A percentile compares a stretch with the other conserved stretches of the same genome.
These are phyloP conservation scores for Fusarium sp. DNA, from an alignment of 2,329 filamentous ascomycete species.

Conservation along the genomic window DNA sequence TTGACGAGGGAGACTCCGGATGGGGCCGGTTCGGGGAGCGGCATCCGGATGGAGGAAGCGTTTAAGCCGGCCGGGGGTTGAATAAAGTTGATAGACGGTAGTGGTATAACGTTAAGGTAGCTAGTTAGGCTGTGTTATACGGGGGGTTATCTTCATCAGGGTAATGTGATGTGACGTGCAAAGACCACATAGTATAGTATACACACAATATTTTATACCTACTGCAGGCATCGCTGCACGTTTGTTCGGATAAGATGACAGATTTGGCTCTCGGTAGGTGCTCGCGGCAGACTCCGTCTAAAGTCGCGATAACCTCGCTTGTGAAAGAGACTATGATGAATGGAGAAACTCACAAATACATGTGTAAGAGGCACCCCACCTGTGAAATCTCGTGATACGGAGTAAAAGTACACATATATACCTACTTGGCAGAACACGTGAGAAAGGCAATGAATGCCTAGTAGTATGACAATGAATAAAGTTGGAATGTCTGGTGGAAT, in stretches of 20 bases:
- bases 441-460: not conserved
- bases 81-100: constrained; percentile 3
- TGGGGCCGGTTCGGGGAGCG: constrained; percentile 31
- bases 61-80: not conserved
- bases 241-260: constrained; percentile 2
- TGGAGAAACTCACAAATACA: not conserved
- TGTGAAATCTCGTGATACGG: not conserved
- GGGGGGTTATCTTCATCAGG: not conserved
- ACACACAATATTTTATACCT: not conserved
- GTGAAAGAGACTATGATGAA: not conserved
- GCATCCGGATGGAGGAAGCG: constrained; percentile 21
- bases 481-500: not conserved
- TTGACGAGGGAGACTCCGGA: constrained; percentile 30
- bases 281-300: not conserved
- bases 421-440: not conserved
- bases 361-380: not conserved
- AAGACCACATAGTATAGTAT: not conserved
- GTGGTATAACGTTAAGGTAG: not conserved
- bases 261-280: constrained; percentile 17
- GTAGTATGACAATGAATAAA: not conserved
- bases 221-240: not conserved
- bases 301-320: constrained; percentile 7
- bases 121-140: not conserved
- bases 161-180: not conserved
- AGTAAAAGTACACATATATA: not conserved